Evolutionary conservation across 176 grass and related monocot species (phyloP), one percentile per base, ranked within the genome.

Genomic region (Carex scoparia): DNA sequence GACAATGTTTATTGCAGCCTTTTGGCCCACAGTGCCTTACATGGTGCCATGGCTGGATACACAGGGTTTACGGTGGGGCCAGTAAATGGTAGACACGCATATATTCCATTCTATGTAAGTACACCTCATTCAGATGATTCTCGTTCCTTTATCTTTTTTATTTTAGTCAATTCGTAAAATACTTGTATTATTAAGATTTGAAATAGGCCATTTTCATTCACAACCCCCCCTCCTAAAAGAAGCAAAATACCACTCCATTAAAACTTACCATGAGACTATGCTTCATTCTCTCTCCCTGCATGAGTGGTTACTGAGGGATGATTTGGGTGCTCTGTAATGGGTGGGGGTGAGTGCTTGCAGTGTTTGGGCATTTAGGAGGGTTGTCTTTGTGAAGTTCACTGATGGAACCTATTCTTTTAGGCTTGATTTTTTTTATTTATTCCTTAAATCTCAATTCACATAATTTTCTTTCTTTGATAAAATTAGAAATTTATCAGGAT

Each of bases 1-100:
- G 95, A 98, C 74, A 95, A 98, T 8, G 95, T 98, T 65, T 98
- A 95, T 84, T 98, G 93, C 86, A 92, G 93, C 1, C 82, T 98
- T 68, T 69, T 98, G 51, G 93, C 95, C 0, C 95, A 98, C 74
- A 95, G 95, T 38, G 93, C 93, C 2, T 19, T 98, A 56, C 95
- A 98, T 57, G 95, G 95, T 1, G 84, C 93, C 63, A 98, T 98
- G 95, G 93, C 95, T 0, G 95, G 95, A 61, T 98, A 98, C 85
- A 98, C 89, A 3, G 95, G 95, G 49, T 98, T 89, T 84, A 98
- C 93, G 0, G 91, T 95, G 27, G 95, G 93, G 1, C 89, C 89
- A 1, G 95, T 98, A 32, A 95, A 98, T 4, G 93, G 95, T 35
- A 91, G 93, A 56, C 95, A 95, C 1, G 86, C 95, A n/a, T 98